A percentile compares a stretch with the other conserved stretches of the same genome.
phyloP scores from a whole-genome alignment of 208 protist species.

The Leishmania mexicana region DNA sequence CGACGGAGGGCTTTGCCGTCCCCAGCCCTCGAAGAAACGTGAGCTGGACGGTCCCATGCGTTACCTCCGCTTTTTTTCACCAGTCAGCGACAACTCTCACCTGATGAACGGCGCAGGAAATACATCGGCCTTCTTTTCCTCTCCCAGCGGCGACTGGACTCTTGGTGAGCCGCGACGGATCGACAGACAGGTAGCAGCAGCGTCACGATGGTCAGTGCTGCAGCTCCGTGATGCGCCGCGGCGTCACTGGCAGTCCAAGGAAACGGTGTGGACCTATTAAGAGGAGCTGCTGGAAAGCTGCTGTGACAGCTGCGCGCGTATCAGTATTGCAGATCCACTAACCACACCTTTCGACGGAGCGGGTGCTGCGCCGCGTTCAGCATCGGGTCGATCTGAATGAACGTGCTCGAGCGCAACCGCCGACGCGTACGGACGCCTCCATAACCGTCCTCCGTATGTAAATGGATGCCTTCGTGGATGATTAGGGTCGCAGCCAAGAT shows the following conservation, averaged over 20 bases:
- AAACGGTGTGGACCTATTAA: conserved; percentile 28
- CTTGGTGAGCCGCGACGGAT: background rate
- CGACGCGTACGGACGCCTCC: background rate
- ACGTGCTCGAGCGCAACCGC: background rate
- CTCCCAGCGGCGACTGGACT: background rate
- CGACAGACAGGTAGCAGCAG: background rate
- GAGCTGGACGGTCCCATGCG: conserved; percentile 22
- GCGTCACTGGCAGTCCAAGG: conserved; percentile 13
- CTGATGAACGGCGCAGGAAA: background rate
- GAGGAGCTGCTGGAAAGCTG: conserved; percentile 17
- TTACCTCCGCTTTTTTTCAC: background rate
- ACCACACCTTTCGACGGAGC: background rate
- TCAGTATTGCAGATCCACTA: background rate
- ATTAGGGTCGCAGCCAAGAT: conserved; percentile 12
- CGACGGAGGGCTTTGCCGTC: conserved; percentile 6
- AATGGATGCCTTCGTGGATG: conserved; percentile 18
- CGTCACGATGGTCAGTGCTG: background rate
- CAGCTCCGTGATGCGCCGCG: conserved; percentile 4
- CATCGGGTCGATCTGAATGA: conserved; percentile 1
- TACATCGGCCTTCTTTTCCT: background rate
- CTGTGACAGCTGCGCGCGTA: conserved; percentile 6
- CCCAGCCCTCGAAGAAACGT: conserved; percentile 15
- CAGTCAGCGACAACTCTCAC: background rate
- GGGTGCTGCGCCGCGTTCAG: conserved; percentile 9
- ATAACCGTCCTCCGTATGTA: conserved; percentile 1